phyloP scores from a whole-genome alignment of 2,329 filamentous ascomycete genomes.

The Calonectria pseudoreteaudii region DNA sequence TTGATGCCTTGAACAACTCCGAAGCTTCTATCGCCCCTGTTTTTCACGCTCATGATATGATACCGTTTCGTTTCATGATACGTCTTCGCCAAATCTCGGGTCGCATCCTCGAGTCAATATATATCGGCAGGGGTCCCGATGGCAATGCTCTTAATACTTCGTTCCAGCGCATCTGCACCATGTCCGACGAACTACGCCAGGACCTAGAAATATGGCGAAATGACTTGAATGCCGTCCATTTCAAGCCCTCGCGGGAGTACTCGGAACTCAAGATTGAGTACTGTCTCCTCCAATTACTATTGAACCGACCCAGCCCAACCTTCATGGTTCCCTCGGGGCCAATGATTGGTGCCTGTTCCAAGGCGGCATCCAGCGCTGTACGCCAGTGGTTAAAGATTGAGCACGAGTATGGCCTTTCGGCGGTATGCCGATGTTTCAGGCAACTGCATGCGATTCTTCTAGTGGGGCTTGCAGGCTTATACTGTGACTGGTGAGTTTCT shows the following conservation, averaged over 20 bases:
- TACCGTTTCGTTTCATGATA: slow-evolving; percentile 28
- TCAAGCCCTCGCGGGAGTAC: slow-evolving; percentile 38
- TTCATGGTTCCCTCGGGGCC: slow-evolving; percentile 40
- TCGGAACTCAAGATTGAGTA: slow-evolving; percentile 41
- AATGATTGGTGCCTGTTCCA: slow-evolving; percentile 38
- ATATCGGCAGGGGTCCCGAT: slow-evolving; percentile 38
- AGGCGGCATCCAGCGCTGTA: slow-evolving; percentile 34
- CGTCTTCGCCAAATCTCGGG: slow-evolving; percentile 33
- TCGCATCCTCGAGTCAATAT: slow-evolving; percentile 41
- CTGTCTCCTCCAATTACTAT: slow-evolving; percentile 34
- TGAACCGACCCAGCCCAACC: slow-evolving; percentile 38
- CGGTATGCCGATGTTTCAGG: slow-evolving; percentile 34
- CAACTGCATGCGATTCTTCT: slow-evolving; percentile 37
- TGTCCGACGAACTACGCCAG: slow-evolving; percentile 28
- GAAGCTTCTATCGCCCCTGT: slow-evolving; percentile 26
- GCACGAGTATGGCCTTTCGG: slow-evolving; percentile 26
- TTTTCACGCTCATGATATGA: slow-evolving; percentile 27
- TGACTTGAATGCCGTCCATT: slow-evolving; percentile 24
- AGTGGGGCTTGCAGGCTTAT: slow-evolving; percentile 37
- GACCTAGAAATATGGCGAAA: slow-evolving; percentile 36
- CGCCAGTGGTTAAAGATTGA: slow-evolving; percentile 35
- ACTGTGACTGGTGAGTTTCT: slow-evolving; percentile 39
- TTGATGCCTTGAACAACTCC: slow-evolving; percentile 26
- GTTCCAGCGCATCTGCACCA: slow-evolving; percentile 37
- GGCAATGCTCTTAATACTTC: slow-evolving; percentile 32